Conservation (phyloP, 352 stramenopile genomes). For the Aphanomyces invadans region DNA sequence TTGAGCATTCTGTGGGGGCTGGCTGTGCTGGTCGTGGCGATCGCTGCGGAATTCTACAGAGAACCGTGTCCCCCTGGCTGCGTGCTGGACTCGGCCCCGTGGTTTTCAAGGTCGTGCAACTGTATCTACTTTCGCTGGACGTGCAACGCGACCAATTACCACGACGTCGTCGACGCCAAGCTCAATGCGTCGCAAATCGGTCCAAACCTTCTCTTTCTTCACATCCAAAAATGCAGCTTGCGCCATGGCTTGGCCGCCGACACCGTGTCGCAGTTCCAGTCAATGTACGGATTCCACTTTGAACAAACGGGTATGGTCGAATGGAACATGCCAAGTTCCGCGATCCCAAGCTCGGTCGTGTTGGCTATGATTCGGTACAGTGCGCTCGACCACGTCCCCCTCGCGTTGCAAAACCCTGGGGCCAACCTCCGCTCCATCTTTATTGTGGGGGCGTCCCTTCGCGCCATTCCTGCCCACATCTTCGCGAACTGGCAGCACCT, state of each 20-base stretch:
- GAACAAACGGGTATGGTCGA: background rate
- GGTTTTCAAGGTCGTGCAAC: background rate
- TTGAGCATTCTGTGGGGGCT: background rate
- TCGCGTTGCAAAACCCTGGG: background rate
- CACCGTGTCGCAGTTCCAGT: background rate
- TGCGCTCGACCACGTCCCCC: background rate
- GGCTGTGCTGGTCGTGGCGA: background rate
- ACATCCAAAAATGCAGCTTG: background rate
- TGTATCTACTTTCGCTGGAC: conserved; percentile 6
- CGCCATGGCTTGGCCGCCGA: background rate
- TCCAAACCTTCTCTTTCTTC: background rate
- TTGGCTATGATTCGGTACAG: background rate
- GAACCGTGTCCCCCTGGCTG: background rate
- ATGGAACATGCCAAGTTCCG: background rate
- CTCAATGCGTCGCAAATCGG: background rate
- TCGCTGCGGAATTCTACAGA: background rate
- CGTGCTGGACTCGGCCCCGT: background rate
- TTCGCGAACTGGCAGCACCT: background rate
- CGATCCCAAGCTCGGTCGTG: background rate
- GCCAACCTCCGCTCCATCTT: background rate
- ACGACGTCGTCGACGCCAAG: background rate
- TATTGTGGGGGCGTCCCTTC: background rate
- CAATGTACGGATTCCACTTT: background rate
- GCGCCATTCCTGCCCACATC: background rate
- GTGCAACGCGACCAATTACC: background rate